Percentiles rank a stretch among this genome's conserved stretches.
Conservation (phyloP, 1,284 basidiomycete genomes). For the Megacollybia platyphylla region DNA sequence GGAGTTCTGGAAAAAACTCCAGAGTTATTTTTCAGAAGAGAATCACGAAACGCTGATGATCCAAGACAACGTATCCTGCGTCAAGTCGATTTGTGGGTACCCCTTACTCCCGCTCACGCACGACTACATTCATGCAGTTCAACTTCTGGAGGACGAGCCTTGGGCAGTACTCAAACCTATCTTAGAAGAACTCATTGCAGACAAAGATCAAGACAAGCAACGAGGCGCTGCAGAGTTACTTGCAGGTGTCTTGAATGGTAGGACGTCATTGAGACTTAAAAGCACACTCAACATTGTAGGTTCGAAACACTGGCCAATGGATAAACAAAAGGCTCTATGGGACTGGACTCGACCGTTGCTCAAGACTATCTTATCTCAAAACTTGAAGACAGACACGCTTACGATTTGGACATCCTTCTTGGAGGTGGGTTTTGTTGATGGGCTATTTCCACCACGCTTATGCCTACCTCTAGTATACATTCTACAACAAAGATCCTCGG, state of each 20-base stretch:
- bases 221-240: constrained; percentile 81
- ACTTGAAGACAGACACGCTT: constrained; percentile 55
- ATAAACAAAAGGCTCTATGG: constrained; percentile 65
- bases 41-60: constrained; percentile 45
- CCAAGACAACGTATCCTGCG: constrained; percentile 57
- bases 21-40: constrained; percentile 53
- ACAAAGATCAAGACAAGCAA: constrained; percentile 72
- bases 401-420: constrained; percentile 60
- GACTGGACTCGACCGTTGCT: constrained; percentile 70
- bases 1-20: constrained; percentile 49
- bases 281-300: constrained; percentile 25
- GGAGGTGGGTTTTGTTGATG: constrained; percentile 30
- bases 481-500: constrained; percentile 76
- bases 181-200: constrained; percentile 37
- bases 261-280: constrained; percentile 3
- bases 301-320: constrained; percentile 79
- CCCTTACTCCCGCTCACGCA: constrained; percentile 3
- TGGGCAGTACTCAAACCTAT: constrained; percentile 41
- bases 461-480: constrained; percentile 40
- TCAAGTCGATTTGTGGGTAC: constrained; percentile 60
- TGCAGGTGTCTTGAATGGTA: constrained; percentile 64
- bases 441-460: constrained; percentile 2
- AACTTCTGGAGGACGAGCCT: constrained; percentile 56
- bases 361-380: constrained; percentile 50
- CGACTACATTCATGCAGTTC: constrained; percentile 27